Conservation (phyloP, 345 rosid species). For the Iberis pinnata region DNA sequence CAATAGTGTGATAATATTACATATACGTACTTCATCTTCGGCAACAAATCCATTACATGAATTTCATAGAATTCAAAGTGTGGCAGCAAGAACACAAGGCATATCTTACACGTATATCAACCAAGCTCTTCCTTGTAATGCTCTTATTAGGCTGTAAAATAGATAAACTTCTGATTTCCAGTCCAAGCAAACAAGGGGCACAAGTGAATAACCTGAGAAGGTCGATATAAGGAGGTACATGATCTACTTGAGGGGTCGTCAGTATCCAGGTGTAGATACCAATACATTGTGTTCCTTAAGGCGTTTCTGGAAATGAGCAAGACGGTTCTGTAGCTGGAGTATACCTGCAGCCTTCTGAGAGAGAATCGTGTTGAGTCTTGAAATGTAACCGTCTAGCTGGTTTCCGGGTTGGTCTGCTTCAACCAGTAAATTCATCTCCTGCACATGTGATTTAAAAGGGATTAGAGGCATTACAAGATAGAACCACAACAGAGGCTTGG, state of each 20-base stretch:
- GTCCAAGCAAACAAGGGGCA: constrained; percentile 16
- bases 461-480: neutral
- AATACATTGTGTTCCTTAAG: constrained; percentile 84
- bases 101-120: constrained; percentile 16
- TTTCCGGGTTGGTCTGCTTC: constrained; percentile 97
- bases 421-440: constrained; percentile 92
- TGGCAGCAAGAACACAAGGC: constrained; percentile 13
- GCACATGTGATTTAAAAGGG: constrained; percentile 11
- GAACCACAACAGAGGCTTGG: neutral
- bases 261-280: constrained; percentile 64
- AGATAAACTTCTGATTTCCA: constrained; percentile 22
- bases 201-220: constrained; percentile 24
- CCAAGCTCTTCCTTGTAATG: constrained; percentile 17
- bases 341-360: constrained; percentile 88
- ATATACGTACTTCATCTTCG: constrained; percentile 25
- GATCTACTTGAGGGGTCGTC: constrained; percentile 20
- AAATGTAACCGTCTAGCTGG: constrained; percentile 74
- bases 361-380: constrained; percentile 62
- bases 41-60: constrained; percentile 30
- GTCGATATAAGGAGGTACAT: constrained; percentile 28
- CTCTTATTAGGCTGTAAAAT: constrained; percentile 12
- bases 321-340: constrained; percentile 64
- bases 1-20: constrained; percentile 19
- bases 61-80: constrained; percentile 16
- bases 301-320: constrained; percentile 83